These are phyloP conservation scores for Psilocybe cubensis DNA, from an alignment of 768 basidiomycete species.

Conservation along the genomic window DNA sequence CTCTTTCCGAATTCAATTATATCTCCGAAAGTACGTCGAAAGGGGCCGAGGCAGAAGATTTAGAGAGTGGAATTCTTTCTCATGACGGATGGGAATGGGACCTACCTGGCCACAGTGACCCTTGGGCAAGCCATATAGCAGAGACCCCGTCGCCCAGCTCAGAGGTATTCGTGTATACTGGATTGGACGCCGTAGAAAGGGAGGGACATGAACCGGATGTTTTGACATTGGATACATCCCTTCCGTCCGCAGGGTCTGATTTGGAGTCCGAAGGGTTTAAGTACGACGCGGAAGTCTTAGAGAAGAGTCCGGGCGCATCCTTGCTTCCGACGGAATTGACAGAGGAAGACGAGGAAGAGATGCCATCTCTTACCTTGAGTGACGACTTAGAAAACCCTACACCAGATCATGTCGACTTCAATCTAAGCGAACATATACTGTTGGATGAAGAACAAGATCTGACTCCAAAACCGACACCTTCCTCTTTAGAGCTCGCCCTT, in stretches of 20 bases:
- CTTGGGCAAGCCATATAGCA: constrained; percentile 10
- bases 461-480: constrained; percentile 1
- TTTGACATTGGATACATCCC: constrained; percentile 3
- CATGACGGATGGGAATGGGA: constrained; percentile 11
- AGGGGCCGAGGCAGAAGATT: not conserved
- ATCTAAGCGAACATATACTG: not conserved
- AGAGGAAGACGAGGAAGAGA: constrained; percentile 11
- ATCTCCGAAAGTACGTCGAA: not conserved
- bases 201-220: not conserved
- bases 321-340: constrained; percentile 12
- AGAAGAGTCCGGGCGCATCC: constrained; percentile 17
- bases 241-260: not conserved
- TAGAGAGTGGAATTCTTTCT: not conserved
- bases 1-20: not conserved
- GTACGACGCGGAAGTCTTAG: constrained; percentile 6
- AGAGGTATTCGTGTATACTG: constrained; percentile 12
- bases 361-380: constrained; percentile 4
- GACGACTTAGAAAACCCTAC: not conserved
- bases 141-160: constrained; percentile 3
- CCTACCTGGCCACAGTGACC: not conserved
- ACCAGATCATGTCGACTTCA: not conserved
- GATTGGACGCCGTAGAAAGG: not conserved
- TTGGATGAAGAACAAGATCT: not conserved
- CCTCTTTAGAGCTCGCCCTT: not conserved
- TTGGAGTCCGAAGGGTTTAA: not conserved